A percentile compares a stretch with the other conserved stretches of the same genome.
phyloP scores from a whole-genome alignment of 345 rosid species.

The Leavenworthia alabamica region DNA sequence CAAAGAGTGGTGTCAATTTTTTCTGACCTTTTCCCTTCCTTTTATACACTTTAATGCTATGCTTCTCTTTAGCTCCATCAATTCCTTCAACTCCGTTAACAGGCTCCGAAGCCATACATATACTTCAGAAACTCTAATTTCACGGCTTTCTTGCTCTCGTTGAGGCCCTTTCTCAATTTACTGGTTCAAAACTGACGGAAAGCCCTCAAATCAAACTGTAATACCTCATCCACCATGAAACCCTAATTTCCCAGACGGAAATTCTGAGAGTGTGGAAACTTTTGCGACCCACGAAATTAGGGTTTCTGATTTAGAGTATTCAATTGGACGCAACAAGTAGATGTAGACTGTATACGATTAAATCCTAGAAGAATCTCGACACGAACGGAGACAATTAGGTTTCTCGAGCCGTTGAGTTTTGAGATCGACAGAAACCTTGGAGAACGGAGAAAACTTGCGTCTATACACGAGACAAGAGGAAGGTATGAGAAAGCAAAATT shows the following conservation, averaged over 20 bases:
- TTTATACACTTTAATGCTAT: constrained; percentile 65
- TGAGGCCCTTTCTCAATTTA: neutral
- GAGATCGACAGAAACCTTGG: constrained; percentile 14
- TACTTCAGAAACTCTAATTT: constrained; percentile 47
- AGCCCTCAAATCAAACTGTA: neutral
- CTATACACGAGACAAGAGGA: neutral
- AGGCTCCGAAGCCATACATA: constrained; percentile 96
- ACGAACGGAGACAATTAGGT: constrained; percentile 20
- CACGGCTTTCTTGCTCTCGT: neutral
- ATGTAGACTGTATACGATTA: neutral
- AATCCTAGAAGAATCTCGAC: neutral
- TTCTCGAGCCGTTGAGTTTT: neutral
- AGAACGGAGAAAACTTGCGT: neutral
- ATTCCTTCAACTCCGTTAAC: constrained; percentile 56
- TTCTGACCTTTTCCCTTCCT: constrained; percentile 50
- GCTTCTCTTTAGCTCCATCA: constrained; percentile 62
- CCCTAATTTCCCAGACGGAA: constrained; percentile 37
- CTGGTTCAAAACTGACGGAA: neutral
- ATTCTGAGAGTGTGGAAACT: constrained; percentile 11
- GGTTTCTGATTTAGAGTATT: neutral
- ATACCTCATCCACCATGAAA: neutral
- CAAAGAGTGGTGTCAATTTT: constrained; percentile 19
- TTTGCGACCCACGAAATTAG: constrained; percentile 8
- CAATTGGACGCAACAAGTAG: constrained; percentile 1
- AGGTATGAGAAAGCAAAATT: neutral